These are phyloP conservation scores for Leccinum pellstonianum DNA, from an alignment of 768 basidiomycete genomes.

Conservation along the genomic window DNA sequence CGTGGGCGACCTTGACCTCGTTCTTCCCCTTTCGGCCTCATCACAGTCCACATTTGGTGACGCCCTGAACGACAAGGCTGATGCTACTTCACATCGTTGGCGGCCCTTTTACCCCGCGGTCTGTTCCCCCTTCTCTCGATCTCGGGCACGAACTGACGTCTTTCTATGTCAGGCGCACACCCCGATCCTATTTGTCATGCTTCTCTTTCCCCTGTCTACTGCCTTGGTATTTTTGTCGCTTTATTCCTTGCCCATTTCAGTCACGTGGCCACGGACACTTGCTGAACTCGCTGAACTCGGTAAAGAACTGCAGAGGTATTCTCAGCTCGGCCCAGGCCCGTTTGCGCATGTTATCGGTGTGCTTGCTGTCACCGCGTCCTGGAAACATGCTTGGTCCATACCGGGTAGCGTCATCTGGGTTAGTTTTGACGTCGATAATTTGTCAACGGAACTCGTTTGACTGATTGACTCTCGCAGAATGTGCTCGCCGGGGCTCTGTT, in stretches of 20 bases:
- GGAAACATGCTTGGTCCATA: conserved; percentile 98
- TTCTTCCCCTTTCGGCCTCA: conserved; percentile 57
- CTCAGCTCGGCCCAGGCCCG: conserved; percentile 63
- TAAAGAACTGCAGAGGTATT: conserved; percentile 73
- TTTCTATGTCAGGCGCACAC: conserved; percentile 43
- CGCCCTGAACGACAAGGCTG: conserved; percentile 38
- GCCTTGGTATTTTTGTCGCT: conserved; percentile 44
- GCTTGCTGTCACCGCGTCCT: conserved; percentile 79
- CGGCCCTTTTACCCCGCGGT: conserved; percentile 37
- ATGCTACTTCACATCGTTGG: conserved; percentile 27
- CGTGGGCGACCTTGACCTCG: conserved; percentile 39
- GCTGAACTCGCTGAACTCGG: conserved; percentile 75
- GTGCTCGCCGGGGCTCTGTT: conserved; percentile 87
- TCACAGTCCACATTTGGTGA: conserved; percentile 47
- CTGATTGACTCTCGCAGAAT: conserved; percentile 53
- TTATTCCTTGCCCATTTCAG: conserved; percentile 64
- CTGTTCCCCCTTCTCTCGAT: conserved; percentile 17
- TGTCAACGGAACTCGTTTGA: conserved; percentile 9
- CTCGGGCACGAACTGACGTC: conserved; percentile 11
- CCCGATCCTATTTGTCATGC: conserved; percentile 67
- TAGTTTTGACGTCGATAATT: conserved; percentile 26
- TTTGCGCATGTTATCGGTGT: conserved; percentile 79
- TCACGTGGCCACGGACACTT: conserved; percentile 74
- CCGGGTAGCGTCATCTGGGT: conserved; percentile 94
- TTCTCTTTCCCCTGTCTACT: conserved; percentile 70